A percentile compares a stretch with the other conserved stretches of the same genome.
phyloP scores from a whole-genome alignment of 2,329 filamentous ascomycete genomes.

The Xylariaceae sp. region DNA sequence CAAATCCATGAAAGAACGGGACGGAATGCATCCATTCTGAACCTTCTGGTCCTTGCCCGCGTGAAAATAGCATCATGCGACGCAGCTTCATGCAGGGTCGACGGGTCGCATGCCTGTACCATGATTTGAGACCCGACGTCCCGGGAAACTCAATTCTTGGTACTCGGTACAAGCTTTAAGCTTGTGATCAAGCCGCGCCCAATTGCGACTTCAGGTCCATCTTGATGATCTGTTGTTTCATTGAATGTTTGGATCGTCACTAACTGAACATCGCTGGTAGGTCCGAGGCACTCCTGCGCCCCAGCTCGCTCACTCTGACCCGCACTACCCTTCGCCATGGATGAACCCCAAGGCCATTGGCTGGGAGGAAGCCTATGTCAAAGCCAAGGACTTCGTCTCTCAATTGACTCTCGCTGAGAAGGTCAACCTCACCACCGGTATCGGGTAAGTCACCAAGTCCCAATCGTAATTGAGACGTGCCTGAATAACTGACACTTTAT shows the following conservation, averaged over 20 bases:
- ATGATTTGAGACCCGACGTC: not conserved
- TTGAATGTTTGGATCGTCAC: not conserved
- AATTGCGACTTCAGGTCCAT: not conserved
- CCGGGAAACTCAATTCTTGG: not conserved
- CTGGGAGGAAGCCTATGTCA: conserved; percentile 71
- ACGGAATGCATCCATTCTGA: not conserved
- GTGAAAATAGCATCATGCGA: not conserved
- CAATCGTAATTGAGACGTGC: not conserved
- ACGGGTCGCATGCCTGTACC: not conserved
- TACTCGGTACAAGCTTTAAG: not conserved
- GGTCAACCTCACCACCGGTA: conserved; percentile 90
- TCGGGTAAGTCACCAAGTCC: conserved; percentile 58
- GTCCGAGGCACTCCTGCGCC: conserved; percentile 8
- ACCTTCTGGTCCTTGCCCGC: too few relatives aligned
- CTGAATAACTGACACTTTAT: conserved; percentile 2
- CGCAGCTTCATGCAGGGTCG: not conserved
- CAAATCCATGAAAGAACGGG: not conserved
- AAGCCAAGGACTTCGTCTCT: conserved; percentile 74
- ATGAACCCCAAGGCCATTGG: conserved; percentile 63
- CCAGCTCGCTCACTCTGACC: conserved; percentile 27
- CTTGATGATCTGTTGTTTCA: not conserved
- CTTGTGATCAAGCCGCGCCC: not conserved
- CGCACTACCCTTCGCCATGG: conserved; percentile 80
- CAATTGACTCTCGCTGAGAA: conserved; percentile 82
- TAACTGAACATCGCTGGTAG: conserved; percentile 9